These are phyloP conservation scores for Musa schizocarpa DNA, from an alignment of 176 grass and related monocot genomes.

Conservation along the genomic window DNA sequence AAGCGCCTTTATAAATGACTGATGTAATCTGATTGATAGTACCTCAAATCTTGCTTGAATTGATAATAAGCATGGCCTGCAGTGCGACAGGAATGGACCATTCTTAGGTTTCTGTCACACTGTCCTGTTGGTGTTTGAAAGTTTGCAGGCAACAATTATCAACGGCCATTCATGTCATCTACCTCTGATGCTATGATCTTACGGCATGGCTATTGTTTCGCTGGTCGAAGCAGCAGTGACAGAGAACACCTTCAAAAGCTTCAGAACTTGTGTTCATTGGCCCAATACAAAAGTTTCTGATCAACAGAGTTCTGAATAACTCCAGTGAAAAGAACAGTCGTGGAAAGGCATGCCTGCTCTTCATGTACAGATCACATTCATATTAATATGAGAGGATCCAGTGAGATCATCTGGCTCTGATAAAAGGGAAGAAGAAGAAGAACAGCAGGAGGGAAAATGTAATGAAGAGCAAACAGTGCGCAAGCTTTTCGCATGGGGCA, in stretches of 20 bases:
- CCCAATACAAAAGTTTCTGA: neutral
- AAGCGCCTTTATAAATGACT: neutral
- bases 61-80: neutral
- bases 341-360: conserved; percentile 50
- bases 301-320: neutral
- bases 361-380: conserved; percentile 39
- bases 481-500: conserved; percentile 14
- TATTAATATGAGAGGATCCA: conserved; percentile 28
- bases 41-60: neutral
- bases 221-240: conserved; percentile 2
- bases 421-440: conserved; percentile 27
- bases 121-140: neutral
- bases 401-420: conserved; percentile 31
- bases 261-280: neutral
- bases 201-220: neutral
- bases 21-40: neutral
- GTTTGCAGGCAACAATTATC: neutral
- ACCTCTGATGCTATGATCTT: neutral
- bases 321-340: conserved; percentile 1
- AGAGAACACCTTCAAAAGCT: neutral
- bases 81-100: neutral
- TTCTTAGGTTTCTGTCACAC: neutral
- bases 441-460: conserved; percentile 21
- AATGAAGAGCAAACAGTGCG: conserved; percentile 31
- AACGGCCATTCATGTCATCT: neutral